phyloP scores from a whole-genome alignment of 2,329 filamentous ascomycete species.

The Blastomyces gilchristii region DNA sequence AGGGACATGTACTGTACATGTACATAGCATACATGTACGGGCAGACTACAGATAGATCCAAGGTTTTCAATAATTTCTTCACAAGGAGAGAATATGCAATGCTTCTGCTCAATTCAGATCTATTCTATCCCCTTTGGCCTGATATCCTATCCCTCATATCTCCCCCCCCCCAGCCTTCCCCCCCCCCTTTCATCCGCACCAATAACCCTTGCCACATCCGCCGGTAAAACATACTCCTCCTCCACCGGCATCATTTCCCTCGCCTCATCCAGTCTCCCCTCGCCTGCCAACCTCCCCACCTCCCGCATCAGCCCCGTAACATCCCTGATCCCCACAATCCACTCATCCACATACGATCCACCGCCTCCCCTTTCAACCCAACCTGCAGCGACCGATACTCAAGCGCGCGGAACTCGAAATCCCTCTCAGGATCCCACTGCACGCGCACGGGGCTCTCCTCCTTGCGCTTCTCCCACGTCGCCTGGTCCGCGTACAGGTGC shows the following conservation, averaged over 20 bases:
- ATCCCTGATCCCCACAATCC: conserved; percentile 48
- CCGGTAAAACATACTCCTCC: conserved; percentile 11
- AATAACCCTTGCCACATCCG: conserved; percentile 11
- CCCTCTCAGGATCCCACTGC: conserved; percentile 56
- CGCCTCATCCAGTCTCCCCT: conserved; percentile 28
- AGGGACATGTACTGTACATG: too few relatives aligned
- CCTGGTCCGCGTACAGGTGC: conserved; percentile 14
- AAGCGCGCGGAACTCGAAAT: conserved; percentile 37
- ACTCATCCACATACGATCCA: conserved; percentile 41
- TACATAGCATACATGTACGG: too few relatives aligned
- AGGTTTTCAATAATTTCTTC: too few relatives aligned
- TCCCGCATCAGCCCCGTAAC: conserved; percentile 45
- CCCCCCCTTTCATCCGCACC: conserved; percentile 8
- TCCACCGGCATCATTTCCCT: conserved; percentile 11
- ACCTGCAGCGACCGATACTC: conserved; percentile 51
- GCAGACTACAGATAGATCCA: too few relatives aligned
- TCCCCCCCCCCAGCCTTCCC: too few relatives aligned
- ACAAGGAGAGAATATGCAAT: too few relatives aligned
- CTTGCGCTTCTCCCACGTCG: conserved; percentile 19
- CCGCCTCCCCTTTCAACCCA: conserved; percentile 43
- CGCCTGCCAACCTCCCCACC: conserved; percentile 40
- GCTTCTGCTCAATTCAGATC: too few relatives aligned
- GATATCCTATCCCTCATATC: too few relatives aligned
- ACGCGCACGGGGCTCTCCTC: conserved; percentile 37
- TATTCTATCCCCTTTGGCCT: too few relatives aligned